Evolutionary conservation across 2,329 filamentous ascomycete species (phyloP), one percentile per base, ranked within the genome.

Genomic region (Paracoccidioides brasiliensis): DNA sequence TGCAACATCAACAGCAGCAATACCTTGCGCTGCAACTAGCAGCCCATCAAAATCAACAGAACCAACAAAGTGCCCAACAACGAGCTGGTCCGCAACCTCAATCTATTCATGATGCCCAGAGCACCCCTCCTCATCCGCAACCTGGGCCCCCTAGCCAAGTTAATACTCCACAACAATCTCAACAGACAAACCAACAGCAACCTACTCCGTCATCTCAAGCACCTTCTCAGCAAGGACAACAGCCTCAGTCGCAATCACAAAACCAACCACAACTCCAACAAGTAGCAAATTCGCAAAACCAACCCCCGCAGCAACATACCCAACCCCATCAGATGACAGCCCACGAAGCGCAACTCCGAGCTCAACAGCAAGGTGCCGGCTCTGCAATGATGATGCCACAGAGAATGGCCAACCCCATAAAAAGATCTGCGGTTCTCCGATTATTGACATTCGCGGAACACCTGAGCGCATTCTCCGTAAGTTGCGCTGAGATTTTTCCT

Each of bases 401-500:
- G 48, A 59, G 69, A 37, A 69, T 67, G 64, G 62, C 59, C 35
- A 63, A 60, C 41, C 55, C 60, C 14, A 66, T 71, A 54, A 72
- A 70, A 56, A 74, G 73, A 32, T 65, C 71, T 22, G 74, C 75
- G 28, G 76, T 81, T 9, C 60, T 82, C 57, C 75, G 74, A 59
- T 65, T 84, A 42, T 71, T 81, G 59, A 72, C 73, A 48, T 82
- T 82, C 60, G 76, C 78, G 8, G 79, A 83, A 60, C 71, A 77
- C 49, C 67, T 84, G 15, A 77, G 78, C 57, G 70, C 67, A 48
- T 81, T 77, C 62, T 85, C 66, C 72, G 80, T 70, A 82, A 84
- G 69, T 75, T 46, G 53, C 28, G 58, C 5, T 14, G 35, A 44
- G 3, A 22, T 9, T 9, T 45, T 35, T 45, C 22, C 22, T 28